Conservation (phyloP, 2,329 filamentous ascomycete species). For the Aquanectria penicillioides region DNA sequence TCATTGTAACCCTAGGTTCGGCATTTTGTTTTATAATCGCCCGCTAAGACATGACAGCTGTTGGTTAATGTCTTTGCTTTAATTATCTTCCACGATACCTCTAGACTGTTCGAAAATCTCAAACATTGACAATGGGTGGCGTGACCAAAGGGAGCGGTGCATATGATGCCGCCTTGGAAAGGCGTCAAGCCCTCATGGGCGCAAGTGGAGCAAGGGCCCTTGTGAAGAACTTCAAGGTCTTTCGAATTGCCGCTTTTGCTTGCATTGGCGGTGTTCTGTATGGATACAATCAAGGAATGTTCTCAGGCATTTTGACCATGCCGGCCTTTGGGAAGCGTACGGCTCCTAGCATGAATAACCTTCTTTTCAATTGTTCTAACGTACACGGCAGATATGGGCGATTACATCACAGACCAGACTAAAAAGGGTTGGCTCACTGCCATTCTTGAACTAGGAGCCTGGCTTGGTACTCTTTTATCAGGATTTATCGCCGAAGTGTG, state of each 20-base stretch:
- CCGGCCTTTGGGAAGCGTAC: conserved; percentile 60
- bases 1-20: not conserved
- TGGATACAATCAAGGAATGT: conserved; percentile 77
- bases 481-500: conserved; percentile 77
- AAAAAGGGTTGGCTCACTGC: conserved; percentile 70
- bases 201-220: conserved; percentile 61
- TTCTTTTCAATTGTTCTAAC: not conserved
- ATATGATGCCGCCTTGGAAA: conserved; percentile 63
- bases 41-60: not conserved
- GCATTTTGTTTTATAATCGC: not conserved
- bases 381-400: conserved; percentile 61
- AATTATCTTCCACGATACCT: not conserved
- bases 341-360: conserved; percentile 33
- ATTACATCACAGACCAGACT: conserved; percentile 60
- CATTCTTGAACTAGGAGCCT: conserved; percentile 80
- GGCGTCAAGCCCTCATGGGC: conserved; percentile 64
- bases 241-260: conserved; percentile 69
- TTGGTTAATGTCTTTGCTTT: too few relatives aligned
- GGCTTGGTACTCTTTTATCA: conserved; percentile 77
- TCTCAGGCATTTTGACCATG: conserved; percentile 71
- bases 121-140: conserved; percentile 9
- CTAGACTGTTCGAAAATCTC: not conserved
- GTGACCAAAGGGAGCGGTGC: conserved; percentile 13
- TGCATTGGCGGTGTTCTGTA: conserved; percentile 71
- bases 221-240: conserved; percentile 69